A percentile compares a stretch with the other conserved stretches of the same genome.
These are phyloP conservation scores for Fomes fomentarius DNA, from an alignment of 1,284 basidiomycete genomes.

Conservation along the genomic window DNA sequence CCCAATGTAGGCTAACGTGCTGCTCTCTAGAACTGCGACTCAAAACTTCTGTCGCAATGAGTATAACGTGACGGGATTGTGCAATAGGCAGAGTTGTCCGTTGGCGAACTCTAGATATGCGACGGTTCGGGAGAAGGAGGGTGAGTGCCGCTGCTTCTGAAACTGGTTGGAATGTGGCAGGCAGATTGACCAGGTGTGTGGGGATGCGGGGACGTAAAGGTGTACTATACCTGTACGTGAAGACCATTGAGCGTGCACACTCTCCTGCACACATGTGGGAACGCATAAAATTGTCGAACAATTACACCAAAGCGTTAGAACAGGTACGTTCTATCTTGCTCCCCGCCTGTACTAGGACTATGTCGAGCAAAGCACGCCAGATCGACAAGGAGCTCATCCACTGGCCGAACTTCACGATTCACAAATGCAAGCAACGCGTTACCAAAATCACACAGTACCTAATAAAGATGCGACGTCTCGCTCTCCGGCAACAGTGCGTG, in stretches of 20 bases:
- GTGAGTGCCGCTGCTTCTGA: conserved; percentile 55
- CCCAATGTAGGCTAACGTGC: neutral
- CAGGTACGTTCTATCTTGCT: conserved; percentile 57
- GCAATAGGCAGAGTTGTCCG: conserved; percentile 95
- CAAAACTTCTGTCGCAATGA: conserved; percentile 99
- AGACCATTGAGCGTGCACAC: conserved; percentile 97
- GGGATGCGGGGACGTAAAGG: too few relatives aligned
- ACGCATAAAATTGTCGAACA: conserved; percentile 89
- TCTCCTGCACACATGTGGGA: conserved; percentile 98
- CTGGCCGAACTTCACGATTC: conserved; percentile 97
- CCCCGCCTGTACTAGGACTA: neutral
- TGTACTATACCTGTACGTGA: conserved; percentile 93
- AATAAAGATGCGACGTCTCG: conserved; percentile 95
- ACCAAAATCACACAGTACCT: conserved; percentile 99
- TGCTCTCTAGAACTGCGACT: conserved; percentile 72
- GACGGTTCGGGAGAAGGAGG: conserved; percentile 95
- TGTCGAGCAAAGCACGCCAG: conserved; percentile 41
- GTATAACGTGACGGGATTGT: conserved; percentile 98
- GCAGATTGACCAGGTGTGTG: too few relatives aligned
- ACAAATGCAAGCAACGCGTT: conserved; percentile 98
- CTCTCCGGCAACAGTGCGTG: conserved; percentile 87
- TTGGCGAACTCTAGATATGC: conserved; percentile 97
- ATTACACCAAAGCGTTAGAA: conserved; percentile 93
- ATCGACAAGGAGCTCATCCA: conserved; percentile 95
- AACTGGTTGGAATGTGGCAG: too few relatives aligned